phyloP scores from a whole-genome alignment of 2,329 filamentous ascomycete species.

The Pestalotiopsis sp. region DNA sequence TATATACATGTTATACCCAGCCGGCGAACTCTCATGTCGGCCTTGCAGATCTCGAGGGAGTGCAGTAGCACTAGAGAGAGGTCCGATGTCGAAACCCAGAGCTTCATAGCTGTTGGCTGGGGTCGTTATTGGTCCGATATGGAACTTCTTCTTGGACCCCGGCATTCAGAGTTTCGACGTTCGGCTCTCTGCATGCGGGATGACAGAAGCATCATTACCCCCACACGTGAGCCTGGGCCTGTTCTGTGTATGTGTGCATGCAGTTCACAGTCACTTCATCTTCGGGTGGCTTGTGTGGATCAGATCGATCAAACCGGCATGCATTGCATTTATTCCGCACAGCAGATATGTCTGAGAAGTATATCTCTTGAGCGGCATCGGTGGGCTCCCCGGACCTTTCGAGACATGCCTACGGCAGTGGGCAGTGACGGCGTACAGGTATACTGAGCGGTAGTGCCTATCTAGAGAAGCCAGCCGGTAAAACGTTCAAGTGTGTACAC shows the following conservation, averaged over 20 bases:
- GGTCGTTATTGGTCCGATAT: constrained; percentile 1
- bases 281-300: not conserved
- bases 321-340: not conserved
- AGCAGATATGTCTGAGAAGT: not conserved
- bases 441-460: not conserved
- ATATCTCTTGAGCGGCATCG: not conserved
- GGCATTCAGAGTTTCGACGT: constrained; percentile 15
- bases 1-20: not conserved
- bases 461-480: not conserved
- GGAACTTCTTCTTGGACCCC: not conserved
- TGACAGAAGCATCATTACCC: constrained; percentile 9
- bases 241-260: not conserved
- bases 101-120: not conserved
- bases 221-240: constrained; percentile 17
- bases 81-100: constrained; percentile 12
- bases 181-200: constrained; percentile 15
- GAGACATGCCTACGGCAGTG: not conserved
- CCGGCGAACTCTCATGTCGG: not conserved
- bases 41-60: not conserved
- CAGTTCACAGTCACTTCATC: not conserved
- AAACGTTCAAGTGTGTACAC: constrained; percentile 5
- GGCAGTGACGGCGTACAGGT: not conserved
- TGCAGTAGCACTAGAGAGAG: constrained; percentile 4
- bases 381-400: not conserved
- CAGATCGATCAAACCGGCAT: not conserved